phyloP scores from a whole-genome alignment of 208 protist species.

The Crithidia brevicula region DNA sequence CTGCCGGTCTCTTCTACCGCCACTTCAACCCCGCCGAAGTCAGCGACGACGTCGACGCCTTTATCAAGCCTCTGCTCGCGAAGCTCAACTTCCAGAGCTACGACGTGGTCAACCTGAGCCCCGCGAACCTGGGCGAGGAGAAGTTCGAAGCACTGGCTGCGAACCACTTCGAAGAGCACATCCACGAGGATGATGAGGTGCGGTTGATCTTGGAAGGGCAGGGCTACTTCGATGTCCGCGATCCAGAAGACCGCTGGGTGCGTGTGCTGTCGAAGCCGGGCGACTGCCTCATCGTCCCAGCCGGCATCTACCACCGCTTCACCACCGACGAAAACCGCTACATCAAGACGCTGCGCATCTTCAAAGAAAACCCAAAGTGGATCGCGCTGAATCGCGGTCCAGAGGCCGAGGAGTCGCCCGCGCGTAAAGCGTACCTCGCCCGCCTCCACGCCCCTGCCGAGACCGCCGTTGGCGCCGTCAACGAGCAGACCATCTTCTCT shows the following conservation, averaged over 20 bases:
- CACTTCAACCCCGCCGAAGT: conserved; percentile 39
- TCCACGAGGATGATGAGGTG: conserved; percentile 92
- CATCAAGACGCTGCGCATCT: conserved; percentile 78
- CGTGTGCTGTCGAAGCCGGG: conserved; percentile 61
- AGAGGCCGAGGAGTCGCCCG: conserved; percentile 33
- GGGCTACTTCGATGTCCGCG: conserved; percentile 90
- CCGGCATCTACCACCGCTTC: conserved; percentile 92
- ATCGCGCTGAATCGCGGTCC: conserved; percentile 62
- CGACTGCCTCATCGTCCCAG: conserved; percentile 70
- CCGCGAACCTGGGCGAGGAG: conserved; percentile 30
- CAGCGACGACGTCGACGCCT: conserved; percentile 29
- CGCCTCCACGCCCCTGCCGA: conserved; percentile 20
- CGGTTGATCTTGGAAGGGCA: conserved; percentile 70
- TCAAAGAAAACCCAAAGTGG: conserved; percentile 81
- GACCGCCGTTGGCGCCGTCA: conserved; percentile 31
- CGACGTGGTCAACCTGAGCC: conserved; percentile 54
- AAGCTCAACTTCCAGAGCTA: conserved; percentile 51
- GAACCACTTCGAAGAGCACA: conserved; percentile 79
- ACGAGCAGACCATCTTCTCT: conserved; percentile 31
- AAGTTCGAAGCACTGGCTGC: conserved; percentile 54
- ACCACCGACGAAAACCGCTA: conserved; percentile 57
- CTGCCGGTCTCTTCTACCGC: conserved; percentile 43
- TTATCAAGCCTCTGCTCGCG: conserved; percentile 41
- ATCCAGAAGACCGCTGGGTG: conserved; percentile 71
- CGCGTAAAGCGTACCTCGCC: conserved; percentile 51